phyloP scores from a whole-genome alignment of 345 rosid genomes.

The Sisymbrium altissimum region DNA sequence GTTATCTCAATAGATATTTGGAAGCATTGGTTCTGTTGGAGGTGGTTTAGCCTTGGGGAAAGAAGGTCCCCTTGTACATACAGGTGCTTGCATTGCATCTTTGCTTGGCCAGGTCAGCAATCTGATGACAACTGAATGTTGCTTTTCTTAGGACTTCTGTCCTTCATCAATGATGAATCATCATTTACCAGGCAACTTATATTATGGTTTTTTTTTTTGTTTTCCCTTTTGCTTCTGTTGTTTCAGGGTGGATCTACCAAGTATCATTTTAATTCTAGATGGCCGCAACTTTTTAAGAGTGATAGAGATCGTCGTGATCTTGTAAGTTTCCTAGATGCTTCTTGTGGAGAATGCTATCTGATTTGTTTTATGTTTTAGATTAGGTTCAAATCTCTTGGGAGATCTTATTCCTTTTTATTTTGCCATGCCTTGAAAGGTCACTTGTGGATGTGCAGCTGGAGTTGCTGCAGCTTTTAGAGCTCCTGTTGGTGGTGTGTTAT shows the following conservation, averaged over 20 bases:
- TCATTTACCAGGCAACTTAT: not conserved
- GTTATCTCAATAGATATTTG: conserved; percentile 65
- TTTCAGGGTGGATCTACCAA: conserved; percentile 93
- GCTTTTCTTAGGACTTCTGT: not conserved
- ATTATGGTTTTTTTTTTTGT: not conserved
- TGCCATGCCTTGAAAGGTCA: conserved; percentile 72
- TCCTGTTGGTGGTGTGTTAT: conserved; percentile 98
- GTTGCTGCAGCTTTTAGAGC: conserved; percentile 99
- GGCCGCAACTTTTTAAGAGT: conserved; percentile 89
- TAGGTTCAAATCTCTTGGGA: conserved; percentile 11
- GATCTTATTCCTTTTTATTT: conserved; percentile 31
- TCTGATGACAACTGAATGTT: not conserved
- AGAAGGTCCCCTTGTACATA: conserved; percentile 97
- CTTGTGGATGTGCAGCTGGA: conserved; percentile 99
- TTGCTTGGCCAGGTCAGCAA: conserved; percentile 90
- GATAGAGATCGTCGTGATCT: conserved; percentile 96
- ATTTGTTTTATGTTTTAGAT: not conserved
- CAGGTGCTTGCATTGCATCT: conserved; percentile 98
- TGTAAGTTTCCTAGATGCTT: conserved; percentile 43
- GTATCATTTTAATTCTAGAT: conserved; percentile 81
- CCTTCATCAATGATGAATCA: no score
- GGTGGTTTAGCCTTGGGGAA: conserved; percentile 98
- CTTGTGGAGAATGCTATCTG: conserved; percentile 6
- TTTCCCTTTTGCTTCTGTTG: conserved; percentile 18
- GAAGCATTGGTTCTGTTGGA: conserved; percentile 97